Conservation (phyloP, 2,329 filamentous ascomycete species). For the Neurospora sp. region DNA sequence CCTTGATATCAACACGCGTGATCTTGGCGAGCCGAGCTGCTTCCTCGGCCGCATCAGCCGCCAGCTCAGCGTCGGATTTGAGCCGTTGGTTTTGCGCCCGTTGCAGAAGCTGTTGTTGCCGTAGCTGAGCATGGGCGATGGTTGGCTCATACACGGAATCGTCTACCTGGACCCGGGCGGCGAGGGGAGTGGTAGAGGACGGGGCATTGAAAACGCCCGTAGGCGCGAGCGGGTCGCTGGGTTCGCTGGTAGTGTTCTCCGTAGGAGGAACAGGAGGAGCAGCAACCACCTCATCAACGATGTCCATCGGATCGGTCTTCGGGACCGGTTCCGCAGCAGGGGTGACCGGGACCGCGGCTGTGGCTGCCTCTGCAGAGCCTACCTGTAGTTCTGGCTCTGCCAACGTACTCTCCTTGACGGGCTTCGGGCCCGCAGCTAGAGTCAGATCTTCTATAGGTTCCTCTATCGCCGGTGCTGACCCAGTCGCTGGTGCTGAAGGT, state of each 20-base stretch:
- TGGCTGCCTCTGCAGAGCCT: not conserved
- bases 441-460: slow-evolving; percentile 3
- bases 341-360: not conserved
- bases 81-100: slow-evolving; percentile 64
- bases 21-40: slow-evolving; percentile 56
- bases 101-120: slow-evolving; percentile 56
- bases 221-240: slow-evolving; percentile 31
- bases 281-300: slow-evolving; percentile 5
- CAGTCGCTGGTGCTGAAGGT: slow-evolving; percentile 4
- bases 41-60: slow-evolving; percentile 55
- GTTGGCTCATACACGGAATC: slow-evolving; percentile 70
- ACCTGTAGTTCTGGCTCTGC: not conserved
- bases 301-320: slow-evolving; percentile 8
- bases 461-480: slow-evolving; percentile 4
- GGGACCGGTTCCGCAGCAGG: not conserved
- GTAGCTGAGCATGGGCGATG: slow-evolving; percentile 64
- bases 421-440: not conserved
- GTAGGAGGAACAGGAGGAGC: not conserved
- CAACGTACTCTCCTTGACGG: not conserved
- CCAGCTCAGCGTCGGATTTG: slow-evolving; percentile 72
- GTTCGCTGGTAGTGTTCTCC: not conserved
- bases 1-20: slow-evolving; percentile 60
- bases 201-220: slow-evolving; percentile 73
- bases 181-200: slow-evolving; percentile 60
- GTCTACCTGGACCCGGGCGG: slow-evolving; percentile 55